Evolutionary conservation across 2,329 filamentous ascomycete genomes (phyloP).

Genomic region (Ustilaginoidea virens): DNA sequence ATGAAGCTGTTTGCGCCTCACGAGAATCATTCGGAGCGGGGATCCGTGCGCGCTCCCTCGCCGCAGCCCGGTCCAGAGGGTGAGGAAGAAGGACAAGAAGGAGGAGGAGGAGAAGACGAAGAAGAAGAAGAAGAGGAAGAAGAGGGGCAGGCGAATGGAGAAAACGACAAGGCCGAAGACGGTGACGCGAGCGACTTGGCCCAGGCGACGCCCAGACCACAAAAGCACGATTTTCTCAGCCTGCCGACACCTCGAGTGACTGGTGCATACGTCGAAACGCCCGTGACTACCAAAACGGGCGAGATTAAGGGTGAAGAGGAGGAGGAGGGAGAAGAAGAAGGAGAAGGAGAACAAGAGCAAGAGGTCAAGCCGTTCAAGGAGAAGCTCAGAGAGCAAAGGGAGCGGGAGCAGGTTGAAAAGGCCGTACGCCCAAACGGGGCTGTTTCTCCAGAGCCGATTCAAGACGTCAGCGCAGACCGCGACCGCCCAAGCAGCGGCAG

Average conservation of each 20-base stretch:
- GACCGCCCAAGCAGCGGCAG: no score
- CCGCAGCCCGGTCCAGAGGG: conserved; percentile 17
- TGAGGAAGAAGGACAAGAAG: conserved; percentile 8
- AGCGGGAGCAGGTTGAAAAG: conserved; percentile 5
- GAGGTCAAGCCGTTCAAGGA: conserved; percentile 4
- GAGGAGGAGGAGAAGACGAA: conserved; percentile 5
- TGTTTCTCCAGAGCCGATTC: no score
- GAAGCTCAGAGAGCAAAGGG: conserved; percentile 8
- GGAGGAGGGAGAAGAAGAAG: neutral
- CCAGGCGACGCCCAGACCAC: conserved; percentile 32
- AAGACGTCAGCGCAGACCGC: no score
- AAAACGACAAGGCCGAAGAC: conserved; percentile 10
- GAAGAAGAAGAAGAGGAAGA: conserved; percentile 8
- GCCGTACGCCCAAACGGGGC: neutral
- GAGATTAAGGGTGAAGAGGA: conserved; percentile 9
- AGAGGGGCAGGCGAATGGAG: neutral
- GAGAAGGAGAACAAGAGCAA: neutral
- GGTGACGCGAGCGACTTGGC: conserved; percentile 8
- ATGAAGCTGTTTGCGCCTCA: conserved; percentile 38
- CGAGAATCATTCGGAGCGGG: conserved; percentile 40
- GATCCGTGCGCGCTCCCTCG: conserved; percentile 36
- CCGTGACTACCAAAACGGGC: conserved; percentile 28
- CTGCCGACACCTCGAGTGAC: conserved; percentile 38
- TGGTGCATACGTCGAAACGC: conserved; percentile 42
- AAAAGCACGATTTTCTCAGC: conserved; percentile 27